Evolutionary conservation across 148 eudicot species (phyloP).

Genomic region (Beta vulgaris): DNA sequence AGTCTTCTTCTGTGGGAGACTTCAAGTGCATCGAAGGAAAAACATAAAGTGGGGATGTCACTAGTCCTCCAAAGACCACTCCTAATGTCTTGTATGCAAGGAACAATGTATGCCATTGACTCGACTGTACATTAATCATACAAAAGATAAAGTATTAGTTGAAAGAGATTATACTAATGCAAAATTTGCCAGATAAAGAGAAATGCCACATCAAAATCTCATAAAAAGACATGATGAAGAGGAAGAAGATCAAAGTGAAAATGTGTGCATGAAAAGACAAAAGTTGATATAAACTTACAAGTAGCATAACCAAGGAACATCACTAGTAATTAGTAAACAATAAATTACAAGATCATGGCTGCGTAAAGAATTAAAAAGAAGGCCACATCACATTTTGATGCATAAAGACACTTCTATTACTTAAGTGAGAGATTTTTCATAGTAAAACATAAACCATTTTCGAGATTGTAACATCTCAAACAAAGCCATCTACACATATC

Average conservation of each 20-base stretch:
- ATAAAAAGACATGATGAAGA: neutral
- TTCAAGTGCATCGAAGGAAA: conserved; percentile 62
- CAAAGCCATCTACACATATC: neutral
- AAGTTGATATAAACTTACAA: neutral
- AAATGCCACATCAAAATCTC: neutral
- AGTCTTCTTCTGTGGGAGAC: conserved; percentile 58
- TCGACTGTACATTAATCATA: conserved; percentile 19
- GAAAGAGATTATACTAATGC: neutral
- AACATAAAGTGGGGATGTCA: conserved; percentile 66
- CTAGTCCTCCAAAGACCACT: conserved; percentile 66
- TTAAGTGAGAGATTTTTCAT: neutral
- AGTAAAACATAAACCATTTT: neutral
- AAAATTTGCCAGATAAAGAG: neutral
- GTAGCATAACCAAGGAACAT: neutral
- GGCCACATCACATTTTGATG: no score
- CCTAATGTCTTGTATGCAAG: conserved; percentile 61
- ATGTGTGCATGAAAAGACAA: neutral
- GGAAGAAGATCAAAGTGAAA: neutral
- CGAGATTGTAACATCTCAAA: neutral
- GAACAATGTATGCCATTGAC: conserved; percentile 35
- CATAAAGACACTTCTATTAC: neutral
- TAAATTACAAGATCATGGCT: neutral
- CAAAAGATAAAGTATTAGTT: neutral
- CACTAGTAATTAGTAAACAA: neutral
- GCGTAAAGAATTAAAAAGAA: neutral